Conservation (phyloP, 176 grass and related monocot genomes). For the Thinopyrum elongatum region DNA sequence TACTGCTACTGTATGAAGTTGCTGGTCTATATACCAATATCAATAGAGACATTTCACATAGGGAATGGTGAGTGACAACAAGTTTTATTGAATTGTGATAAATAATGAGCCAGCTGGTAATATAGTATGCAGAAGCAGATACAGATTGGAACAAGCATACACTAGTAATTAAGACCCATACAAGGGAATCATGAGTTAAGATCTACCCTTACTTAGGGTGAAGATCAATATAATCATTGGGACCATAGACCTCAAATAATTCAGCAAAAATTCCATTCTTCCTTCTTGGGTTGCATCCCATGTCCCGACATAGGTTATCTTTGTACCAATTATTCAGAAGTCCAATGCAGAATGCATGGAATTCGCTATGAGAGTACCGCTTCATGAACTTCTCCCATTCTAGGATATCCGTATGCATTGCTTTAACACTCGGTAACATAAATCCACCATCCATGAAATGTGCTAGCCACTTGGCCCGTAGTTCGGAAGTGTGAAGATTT, state of each 20-base stretch:
- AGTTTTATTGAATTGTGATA: too few species aligned
- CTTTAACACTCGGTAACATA: conserved; percentile 36
- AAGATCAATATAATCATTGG: conserved; percentile 50
- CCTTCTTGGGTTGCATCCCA: conserved; percentile 54
- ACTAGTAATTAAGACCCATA: too few species aligned
- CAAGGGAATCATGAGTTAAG: too few species aligned
- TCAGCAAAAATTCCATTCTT: conserved; percentile 47
- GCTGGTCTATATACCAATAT: too few species aligned
- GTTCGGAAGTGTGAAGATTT: conserved; percentile 58
- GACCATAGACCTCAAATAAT: conserved; percentile 34
- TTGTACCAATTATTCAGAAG: conserved; percentile 52
- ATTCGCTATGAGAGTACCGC: conserved; percentile 37
- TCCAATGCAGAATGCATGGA: conserved; percentile 36
- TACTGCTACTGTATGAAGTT: too few species aligned
- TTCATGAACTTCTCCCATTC: conserved; percentile 67
- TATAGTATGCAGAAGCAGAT: too few species aligned
- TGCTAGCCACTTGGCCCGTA: conserved; percentile 46
- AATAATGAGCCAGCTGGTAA: too few species aligned
- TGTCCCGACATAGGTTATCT: conserved; percentile 57
- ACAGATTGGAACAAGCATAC: too few species aligned
- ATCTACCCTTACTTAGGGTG: conserved; percentile 8
- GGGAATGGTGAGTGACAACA: too few species aligned
- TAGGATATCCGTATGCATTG: too few species aligned
- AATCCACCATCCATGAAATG: conserved; percentile 57
- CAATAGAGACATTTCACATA: too few species aligned